Base-by-base conservation (phyloP, 441 rosid species). In the Brassica balearica region DNA sequence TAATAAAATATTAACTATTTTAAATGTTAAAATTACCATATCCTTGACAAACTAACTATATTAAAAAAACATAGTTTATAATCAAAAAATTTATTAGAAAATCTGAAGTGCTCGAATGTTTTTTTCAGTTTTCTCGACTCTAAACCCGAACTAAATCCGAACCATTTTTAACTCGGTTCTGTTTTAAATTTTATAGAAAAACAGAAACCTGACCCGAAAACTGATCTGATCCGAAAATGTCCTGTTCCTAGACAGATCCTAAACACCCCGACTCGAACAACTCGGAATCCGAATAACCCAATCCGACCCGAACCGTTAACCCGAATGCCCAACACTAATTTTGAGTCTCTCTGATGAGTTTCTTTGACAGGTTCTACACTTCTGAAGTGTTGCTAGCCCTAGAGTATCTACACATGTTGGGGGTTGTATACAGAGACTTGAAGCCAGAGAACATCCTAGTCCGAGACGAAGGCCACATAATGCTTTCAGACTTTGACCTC, bases 401-500 rank as follows among this genome's bases (percentile, higher is more conserved):
- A 27, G 98, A 92, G 82, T 94, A 94, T 76, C 83, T 94, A 41
- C 98, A 92, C 86, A 94, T 94, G 98, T 81, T 94, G 48, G 98
- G 98, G 41, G 84, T 93, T 70, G 97, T 93, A 25, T 93, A 93
- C 65, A 85, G 97, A 73, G 98, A 93, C 79, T 78, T 93, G 79
- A 94, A 94, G 84, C 98, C 97, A 51, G 97, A 94, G 83, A 94
- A 94, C 77, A 90, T 94, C 15, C 87, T 94, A 2, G 96, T 94
- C 29, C 88, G 97, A 75, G 92, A 89, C 11, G 91, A 92, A 79
- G 97, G 97, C 41, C 98, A 94, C 70, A 92, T 94, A 71, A 92
- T 93, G 98, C 96, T 92, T 55, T 94, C 98, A 0, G 98, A 94
- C 77, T 94, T 94, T 9, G 97, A 94, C 66, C 84, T 94, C 32